Evolutionary conservation across 2,329 filamentous ascomycete genomes (phyloP).

Genomic region (Coniochaeta hoffmannii): DNA sequence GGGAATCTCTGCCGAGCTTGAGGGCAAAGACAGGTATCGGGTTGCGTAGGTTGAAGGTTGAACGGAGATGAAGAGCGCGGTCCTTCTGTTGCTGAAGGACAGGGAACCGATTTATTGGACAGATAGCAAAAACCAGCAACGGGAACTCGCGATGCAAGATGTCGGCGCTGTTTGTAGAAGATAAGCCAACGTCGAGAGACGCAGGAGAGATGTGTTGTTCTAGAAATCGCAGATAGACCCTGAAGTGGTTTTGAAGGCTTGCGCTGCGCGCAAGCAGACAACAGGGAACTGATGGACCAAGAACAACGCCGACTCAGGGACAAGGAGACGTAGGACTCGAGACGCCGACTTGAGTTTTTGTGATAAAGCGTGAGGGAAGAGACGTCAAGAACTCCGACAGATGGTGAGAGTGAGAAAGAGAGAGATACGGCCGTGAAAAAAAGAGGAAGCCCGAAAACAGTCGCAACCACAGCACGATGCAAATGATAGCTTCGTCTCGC

Average conservation of each 20-base stretch:
- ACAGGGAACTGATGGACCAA: not conserved
- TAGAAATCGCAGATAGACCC: not conserved
- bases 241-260: not conserved
- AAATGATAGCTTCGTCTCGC: conserved; percentile 23
- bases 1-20: not conserved
- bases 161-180: not conserved
- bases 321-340: conserved; percentile 6
- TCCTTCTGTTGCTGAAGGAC: not conserved
- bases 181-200: not conserved
- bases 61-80: not conserved
- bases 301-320: conserved; percentile 6
- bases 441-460: conserved; percentile 28
- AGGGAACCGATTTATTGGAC: not conserved
- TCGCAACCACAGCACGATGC: conserved; percentile 30
- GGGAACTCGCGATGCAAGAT: not conserved
- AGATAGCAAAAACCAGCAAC: not conserved
- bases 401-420: conserved; percentile 28
- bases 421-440: conserved; percentile 34
- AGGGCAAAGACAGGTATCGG: not conserved
- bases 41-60: not conserved
- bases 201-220: not conserved
- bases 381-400: conserved; percentile 15
- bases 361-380: conserved; percentile 15
- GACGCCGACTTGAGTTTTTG: conserved; percentile 6
- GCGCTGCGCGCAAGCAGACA: not conserved